phyloP scores from a whole-genome alignment of 2,329 filamentous ascomycete genomes.

The Annulohypoxylon truncatum region DNA sequence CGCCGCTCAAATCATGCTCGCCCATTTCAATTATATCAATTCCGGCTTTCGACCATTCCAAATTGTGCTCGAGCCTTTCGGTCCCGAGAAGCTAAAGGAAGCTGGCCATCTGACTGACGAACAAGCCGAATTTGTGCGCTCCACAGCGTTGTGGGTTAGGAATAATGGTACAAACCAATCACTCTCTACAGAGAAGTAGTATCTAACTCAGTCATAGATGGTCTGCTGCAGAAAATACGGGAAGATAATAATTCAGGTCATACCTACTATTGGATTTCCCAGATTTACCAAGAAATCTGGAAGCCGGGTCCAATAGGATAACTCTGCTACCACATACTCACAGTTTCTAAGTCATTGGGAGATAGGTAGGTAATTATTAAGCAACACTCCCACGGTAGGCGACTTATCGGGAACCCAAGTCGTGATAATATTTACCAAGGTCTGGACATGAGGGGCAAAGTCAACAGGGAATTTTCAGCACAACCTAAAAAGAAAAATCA shows the following conservation, averaged over 20 bases:
- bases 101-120: neutral
- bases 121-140: neutral
- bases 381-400: too few relatives aligned
- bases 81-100: neutral
- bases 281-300: slow-evolving; percentile 8
- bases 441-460: too few relatives aligned
- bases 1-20: neutral
- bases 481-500: too few relatives aligned
- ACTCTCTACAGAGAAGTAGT: neutral
- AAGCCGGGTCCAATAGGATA: neutral
- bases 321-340: neutral
- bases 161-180: neutral
- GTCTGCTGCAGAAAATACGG: neutral
- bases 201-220: neutral
- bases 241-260: neutral
- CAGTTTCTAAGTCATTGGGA: too few relatives aligned
- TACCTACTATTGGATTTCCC: slow-evolving; percentile 11
- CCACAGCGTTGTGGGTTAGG: neutral
- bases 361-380: too few relatives aligned
- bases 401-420: too few relatives aligned
- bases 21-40: neutral
- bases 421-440: too few relatives aligned
- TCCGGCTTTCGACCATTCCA: neutral
- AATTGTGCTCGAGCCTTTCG: neutral
- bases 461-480: too few relatives aligned